These are phyloP conservation scores for Bassia scoparia DNA, from an alignment of 148 eudicot species.

Conservation along the genomic window DNA sequence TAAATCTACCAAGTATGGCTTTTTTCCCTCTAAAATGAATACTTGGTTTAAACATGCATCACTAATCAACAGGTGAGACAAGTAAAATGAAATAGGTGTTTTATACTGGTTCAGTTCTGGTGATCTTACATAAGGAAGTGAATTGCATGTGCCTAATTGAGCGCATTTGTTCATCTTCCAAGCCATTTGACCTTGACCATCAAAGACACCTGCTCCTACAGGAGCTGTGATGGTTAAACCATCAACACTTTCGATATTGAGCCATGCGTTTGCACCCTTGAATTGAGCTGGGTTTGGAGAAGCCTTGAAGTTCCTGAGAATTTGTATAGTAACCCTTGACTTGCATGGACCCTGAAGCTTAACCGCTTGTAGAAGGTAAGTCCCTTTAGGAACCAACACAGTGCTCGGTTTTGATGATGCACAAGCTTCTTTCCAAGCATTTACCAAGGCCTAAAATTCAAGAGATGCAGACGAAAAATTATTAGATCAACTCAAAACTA, in stretches of 20 bases:
- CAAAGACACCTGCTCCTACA: slow-evolving; percentile 39
- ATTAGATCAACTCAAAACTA: not conserved
- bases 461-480: not conserved
- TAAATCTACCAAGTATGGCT: too few species aligned
- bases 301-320: slow-evolving; percentile 53
- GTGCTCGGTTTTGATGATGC: slow-evolving; percentile 31
- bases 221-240: slow-evolving; percentile 37
- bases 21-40: too few species aligned
- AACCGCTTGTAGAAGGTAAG: slow-evolving; percentile 23
- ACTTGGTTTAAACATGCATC: too few species aligned
- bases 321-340: slow-evolving; percentile 33
- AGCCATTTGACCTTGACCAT: slow-evolving; percentile 49
- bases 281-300: slow-evolving; percentile 31
- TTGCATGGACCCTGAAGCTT: slow-evolving; percentile 57
- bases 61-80: too few species aligned
- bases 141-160: slow-evolving; percentile 26
- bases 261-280: slow-evolving; percentile 35
- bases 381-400: slow-evolving; percentile 46
- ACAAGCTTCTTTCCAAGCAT: slow-evolving; percentile 61
- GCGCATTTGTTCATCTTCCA: slow-evolving; percentile 43
- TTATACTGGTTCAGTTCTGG: too few species aligned
- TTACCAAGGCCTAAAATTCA: slow-evolving; percentile 31
- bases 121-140: slow-evolving; percentile 40
- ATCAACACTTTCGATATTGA: slow-evolving; percentile 33
- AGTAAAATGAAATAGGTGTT: too few species aligned